phyloP scores from a whole-genome alignment of 2,329 filamentous ascomycete genomes.

The Zarea fungicola region DNA sequence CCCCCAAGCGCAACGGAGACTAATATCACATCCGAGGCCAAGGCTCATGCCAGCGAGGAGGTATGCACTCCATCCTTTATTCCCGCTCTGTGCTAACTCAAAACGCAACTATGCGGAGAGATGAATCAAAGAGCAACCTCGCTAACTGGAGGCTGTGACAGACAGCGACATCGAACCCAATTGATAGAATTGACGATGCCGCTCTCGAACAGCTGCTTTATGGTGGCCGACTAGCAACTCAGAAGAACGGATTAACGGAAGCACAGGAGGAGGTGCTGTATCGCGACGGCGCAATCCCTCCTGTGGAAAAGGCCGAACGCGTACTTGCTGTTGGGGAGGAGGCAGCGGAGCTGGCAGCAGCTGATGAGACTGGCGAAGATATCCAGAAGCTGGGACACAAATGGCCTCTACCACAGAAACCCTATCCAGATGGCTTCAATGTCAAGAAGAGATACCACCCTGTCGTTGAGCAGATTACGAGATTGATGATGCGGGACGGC shows the following conservation, averaged over 20 bases:
- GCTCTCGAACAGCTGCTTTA: constrained; percentile 32
- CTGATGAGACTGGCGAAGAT: neutral
- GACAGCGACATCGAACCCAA: constrained; percentile 15
- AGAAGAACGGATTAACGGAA: constrained; percentile 31
- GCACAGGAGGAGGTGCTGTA: constrained; percentile 42
- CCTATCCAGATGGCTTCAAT: constrained; percentile 57
- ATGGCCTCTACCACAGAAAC: constrained; percentile 65
- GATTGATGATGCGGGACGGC: constrained; percentile 85
- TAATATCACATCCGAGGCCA: constrained; percentile 8
- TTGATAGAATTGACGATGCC: constrained; percentile 29
- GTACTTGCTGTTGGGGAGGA: constrained; percentile 21
- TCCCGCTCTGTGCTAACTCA: neutral
- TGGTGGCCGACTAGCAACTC: constrained; percentile 27
- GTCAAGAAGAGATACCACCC: constrained; percentile 81
- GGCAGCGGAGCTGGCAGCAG: constrained; percentile 10
- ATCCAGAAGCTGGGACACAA: constrained; percentile 57
- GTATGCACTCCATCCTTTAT: neutral
- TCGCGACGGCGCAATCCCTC: constrained; percentile 36
- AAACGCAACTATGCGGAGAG: neutral
- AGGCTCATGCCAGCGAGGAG: neutral
- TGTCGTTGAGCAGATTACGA: constrained; percentile 80
- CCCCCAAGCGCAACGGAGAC: constrained; percentile 20
- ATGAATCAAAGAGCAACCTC: neutral
- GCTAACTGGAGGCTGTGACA: constrained; percentile 15
- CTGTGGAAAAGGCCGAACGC: constrained; percentile 28